Conservation (phyloP, 2,329 filamentous ascomycete genomes). For the Calycina marina region DNA sequence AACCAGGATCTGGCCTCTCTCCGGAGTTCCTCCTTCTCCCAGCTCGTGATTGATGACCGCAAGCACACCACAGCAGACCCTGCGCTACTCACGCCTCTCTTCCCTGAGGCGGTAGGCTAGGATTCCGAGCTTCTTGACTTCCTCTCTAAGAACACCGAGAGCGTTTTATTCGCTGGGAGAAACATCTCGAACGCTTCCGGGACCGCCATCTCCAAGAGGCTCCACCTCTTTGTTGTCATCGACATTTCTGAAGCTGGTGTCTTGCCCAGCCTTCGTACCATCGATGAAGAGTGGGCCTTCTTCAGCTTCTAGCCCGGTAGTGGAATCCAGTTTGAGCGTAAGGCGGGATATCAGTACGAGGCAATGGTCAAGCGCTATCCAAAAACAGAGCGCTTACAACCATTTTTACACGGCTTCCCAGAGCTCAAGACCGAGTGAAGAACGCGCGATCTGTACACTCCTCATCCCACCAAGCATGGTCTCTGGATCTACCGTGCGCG, state of each 20-base stretch:
- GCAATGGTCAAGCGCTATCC: not conserved
- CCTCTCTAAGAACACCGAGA: not conserved
- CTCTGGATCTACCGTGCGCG: conserved; percentile 26
- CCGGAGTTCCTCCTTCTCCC: not conserved
- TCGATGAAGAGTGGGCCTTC: too few relatives aligned
- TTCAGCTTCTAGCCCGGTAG: too few relatives aligned
- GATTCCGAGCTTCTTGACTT: not conserved
- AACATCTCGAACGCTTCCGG: not conserved
- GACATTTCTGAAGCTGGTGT: not conserved
- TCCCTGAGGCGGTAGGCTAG: not conserved
- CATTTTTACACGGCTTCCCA: conserved; percentile 24
- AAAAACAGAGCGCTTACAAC: not conserved
- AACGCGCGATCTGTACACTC: conserved; percentile 25
- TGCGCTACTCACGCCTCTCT: not conserved
- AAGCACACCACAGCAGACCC: not conserved
- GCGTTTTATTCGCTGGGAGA: not conserved
- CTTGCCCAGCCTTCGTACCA: not conserved
- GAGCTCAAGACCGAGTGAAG: conserved; percentile 22
- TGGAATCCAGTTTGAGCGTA: too few relatives aligned
- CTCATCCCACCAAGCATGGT: conserved; percentile 23
- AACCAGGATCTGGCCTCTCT: not conserved
- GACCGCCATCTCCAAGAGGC: not conserved
- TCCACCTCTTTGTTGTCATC: not conserved
- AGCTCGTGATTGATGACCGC: not conserved
- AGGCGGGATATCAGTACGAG: conserved; percentile 3